These are phyloP conservation scores for Magnaporthiopsis incrustans DNA, from an alignment of 2,329 filamentous ascomycete genomes.

Conservation along the genomic window DNA sequence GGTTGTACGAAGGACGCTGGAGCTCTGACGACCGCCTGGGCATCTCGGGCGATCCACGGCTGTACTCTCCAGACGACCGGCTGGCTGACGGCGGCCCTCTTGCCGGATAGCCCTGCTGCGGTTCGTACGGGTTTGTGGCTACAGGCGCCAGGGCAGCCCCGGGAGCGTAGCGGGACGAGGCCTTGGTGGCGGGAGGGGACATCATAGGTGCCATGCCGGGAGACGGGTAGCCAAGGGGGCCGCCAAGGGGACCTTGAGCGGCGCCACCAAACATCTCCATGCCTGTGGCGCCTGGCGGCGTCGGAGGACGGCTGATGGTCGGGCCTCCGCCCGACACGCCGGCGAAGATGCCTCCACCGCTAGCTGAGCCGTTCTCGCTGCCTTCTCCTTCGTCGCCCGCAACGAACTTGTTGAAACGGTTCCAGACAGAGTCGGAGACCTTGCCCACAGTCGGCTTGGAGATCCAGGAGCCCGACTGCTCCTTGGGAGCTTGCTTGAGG, in stretches of 20 bases:
- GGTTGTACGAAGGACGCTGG: conserved; percentile 22
- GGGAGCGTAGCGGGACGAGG: conserved; percentile 44
- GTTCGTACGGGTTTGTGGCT: conserved; percentile 17
- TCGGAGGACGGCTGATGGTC: conserved; percentile 66
- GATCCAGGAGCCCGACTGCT: conserved; percentile 79
- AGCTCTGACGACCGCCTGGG: conserved; percentile 31
- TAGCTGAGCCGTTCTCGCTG: conserved; percentile 51
- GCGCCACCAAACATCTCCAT: conserved; percentile 62
- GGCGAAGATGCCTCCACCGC: conserved; percentile 65
- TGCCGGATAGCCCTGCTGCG: conserved; percentile 13
- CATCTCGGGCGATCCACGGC: conserved; percentile 32
- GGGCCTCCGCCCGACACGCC: conserved; percentile 70
- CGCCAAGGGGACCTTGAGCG: conserved; percentile 23
- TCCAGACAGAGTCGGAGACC: conserved; percentile 84
- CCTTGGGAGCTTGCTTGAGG: conserved; percentile 77
- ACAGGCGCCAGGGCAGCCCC: conserved; percentile 19
- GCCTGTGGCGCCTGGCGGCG: conserved; percentile 51
- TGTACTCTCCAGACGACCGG: conserved; percentile 34
- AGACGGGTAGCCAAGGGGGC: conserved; percentile 24
- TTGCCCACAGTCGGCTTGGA: conserved; percentile 94
- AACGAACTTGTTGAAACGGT: conserved; percentile 93
- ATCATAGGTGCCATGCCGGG: conserved; percentile 23
- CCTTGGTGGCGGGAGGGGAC: conserved; percentile 32
- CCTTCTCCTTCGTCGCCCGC: conserved; percentile 77
- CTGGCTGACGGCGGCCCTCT: conserved; percentile 33